These are phyloP conservation scores for Abortiporus biennis DNA, from an alignment of 1,284 basidiomycete genomes.

Conservation along the genomic window DNA sequence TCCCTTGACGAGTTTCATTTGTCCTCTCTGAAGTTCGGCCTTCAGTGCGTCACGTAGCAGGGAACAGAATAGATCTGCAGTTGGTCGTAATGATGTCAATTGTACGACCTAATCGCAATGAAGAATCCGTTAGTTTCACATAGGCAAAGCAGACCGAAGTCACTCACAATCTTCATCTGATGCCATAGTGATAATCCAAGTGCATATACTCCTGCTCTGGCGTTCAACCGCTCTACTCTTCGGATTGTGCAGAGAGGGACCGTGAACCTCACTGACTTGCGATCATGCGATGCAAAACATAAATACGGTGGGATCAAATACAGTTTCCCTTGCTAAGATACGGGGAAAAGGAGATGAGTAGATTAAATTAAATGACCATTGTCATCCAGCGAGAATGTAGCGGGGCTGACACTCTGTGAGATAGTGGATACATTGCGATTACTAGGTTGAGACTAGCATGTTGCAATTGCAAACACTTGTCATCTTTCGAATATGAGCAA, in stretches of 20 bases:
- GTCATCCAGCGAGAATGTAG: constrained; percentile 1
- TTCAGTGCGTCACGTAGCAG: constrained; percentile 88
- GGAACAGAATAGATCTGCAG: constrained; percentile 92
- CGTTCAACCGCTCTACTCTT: constrained; percentile 91
- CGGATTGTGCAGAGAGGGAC: constrained; percentile 91
- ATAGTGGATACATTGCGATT: background rate
- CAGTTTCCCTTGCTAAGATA: constrained; percentile 85
- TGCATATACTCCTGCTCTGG: constrained; percentile 91
- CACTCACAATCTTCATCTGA: constrained; percentile 85
- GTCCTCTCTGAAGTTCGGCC: constrained; percentile 76
- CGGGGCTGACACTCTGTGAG: background rate
- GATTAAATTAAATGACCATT: background rate
- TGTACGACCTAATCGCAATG: constrained; percentile 72
- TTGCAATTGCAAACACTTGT: no score
- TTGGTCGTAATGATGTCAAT: constrained; percentile 91
- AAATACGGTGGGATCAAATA: constrained; percentile 89
- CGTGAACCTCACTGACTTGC: constrained; percentile 88
- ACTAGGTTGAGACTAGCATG: no score
- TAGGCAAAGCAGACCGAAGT: background rate
- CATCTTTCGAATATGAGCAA: background rate
- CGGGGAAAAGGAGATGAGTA: no score
- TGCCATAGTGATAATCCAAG: constrained; percentile 95
- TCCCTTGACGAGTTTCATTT: constrained; percentile 91
- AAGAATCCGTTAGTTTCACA: background rate
- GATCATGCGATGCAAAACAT: constrained; percentile 88